Percentiles rank a stretch among this genome's conserved stretches.
Evolutionary conservation across 257 asterid species (phyloP).

Genomic region (Solanum paucissectum): DNA sequence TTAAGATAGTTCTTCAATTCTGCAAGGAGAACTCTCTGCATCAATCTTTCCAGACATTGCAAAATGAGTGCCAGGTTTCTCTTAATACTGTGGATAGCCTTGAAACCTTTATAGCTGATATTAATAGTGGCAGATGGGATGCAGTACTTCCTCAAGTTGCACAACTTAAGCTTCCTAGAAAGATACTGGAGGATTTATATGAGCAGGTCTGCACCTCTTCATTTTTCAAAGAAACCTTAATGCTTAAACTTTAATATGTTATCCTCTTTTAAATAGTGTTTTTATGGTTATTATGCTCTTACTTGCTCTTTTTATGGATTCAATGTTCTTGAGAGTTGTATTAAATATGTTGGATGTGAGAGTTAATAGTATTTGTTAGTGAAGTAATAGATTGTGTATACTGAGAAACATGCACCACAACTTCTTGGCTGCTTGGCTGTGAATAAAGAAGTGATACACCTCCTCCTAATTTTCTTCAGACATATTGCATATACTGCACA

Average conservation of each 20-base stretch:
- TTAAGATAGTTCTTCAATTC: conserved; percentile 93
- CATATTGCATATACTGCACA: not conserved
- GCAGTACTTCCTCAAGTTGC: conserved; percentile 94
- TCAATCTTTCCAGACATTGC: conserved; percentile 77
- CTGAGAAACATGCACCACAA: not conserved
- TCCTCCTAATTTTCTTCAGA: not conserved
- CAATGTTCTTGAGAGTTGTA: not conserved
- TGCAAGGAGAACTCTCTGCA: conserved; percentile 96
- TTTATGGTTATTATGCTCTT: not conserved
- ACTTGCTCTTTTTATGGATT: not conserved
- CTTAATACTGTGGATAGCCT: conserved; percentile 90
- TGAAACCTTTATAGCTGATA: conserved; percentile 81
- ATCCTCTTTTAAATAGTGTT: not conserved
- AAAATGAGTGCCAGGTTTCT: conserved; percentile 95
- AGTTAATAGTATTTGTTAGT: not conserved
- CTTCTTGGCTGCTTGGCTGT: not conserved
- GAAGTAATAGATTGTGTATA: not conserved
- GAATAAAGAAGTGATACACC: not conserved
- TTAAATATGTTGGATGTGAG: not conserved
- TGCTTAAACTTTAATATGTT: not conserved
- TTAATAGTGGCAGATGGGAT: conserved; percentile 97
- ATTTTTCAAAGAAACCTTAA: not conserved
- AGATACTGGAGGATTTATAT: conserved; percentile 83
- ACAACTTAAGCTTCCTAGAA: conserved; percentile 87
- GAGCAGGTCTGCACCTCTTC: conserved; percentile 56